Evolutionary conservation across 129 eudicot species (phyloP).

Genomic region (Centaurea solstitialis): DNA sequence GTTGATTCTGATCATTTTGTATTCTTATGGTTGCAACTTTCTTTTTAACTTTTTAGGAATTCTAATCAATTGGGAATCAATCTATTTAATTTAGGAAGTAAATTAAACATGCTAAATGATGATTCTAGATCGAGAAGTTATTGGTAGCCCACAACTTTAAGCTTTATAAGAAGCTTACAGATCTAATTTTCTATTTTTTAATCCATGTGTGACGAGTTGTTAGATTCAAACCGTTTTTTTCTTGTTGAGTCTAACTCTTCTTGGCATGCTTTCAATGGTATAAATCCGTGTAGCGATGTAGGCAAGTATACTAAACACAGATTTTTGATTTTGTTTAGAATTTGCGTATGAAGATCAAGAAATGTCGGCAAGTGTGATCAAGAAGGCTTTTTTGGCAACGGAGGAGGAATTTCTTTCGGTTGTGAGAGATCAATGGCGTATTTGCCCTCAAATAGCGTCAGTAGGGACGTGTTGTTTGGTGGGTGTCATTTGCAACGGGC

Average conservation of each 20-base stretch:
- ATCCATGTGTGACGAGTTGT: not conserved
- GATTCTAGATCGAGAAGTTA: not conserved
- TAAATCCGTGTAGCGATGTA: not conserved
- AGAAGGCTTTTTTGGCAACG: slow-evolving; percentile 81
- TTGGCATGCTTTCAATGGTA: not conserved
- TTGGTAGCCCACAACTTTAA: not conserved
- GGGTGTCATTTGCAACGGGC: slow-evolving; percentile 73
- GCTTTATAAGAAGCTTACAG: not conserved
- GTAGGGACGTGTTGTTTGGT: slow-evolving; percentile 90
- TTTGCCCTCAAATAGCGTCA: slow-evolving; percentile 66
- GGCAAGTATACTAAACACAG: not conserved
- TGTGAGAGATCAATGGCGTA: slow-evolving; percentile 67
- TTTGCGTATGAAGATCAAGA: slow-evolving; percentile 77
- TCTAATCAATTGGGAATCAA: not conserved
- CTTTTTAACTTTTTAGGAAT: not conserved
- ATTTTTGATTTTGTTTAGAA: slow-evolving; percentile 38
- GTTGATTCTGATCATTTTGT: not conserved
- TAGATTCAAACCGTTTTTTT: not conserved
- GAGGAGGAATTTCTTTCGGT: slow-evolving; percentile 76
- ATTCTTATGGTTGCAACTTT: not conserved
- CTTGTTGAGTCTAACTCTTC: not conserved
- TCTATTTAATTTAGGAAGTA: not conserved
- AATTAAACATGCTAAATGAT: not conserved
- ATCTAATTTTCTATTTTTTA: not conserved
- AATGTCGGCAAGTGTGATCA: slow-evolving; percentile 69